These are phyloP conservation scores for Chrysoporthe austroafricana DNA, from an alignment of 2,329 filamentous ascomycete species.

Conservation along the genomic window DNA sequence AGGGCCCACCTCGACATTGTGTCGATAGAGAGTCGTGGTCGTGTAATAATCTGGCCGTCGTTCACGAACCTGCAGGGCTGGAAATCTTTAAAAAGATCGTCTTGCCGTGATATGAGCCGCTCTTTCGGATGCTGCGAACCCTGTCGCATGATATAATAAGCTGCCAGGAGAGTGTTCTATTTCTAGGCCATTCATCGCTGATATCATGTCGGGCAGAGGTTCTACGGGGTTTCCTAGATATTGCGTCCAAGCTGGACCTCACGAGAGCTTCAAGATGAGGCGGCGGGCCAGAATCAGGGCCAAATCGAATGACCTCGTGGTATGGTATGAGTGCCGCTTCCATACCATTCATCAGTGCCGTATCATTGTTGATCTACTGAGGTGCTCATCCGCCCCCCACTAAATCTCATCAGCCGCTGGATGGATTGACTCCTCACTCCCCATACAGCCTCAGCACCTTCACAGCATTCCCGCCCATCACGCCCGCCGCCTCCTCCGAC, in stretches of 20 bases:
- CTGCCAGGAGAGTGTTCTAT: not conserved
- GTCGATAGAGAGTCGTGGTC: too few species aligned
- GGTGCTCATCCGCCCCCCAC: too few species aligned
- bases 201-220: not conserved
- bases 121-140: too few species aligned
- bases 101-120: too few species aligned
- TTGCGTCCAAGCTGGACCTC: not conserved
- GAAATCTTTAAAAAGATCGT: too few species aligned
- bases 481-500: slow-evolving; percentile 31
- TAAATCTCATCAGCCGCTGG: too few species aligned
- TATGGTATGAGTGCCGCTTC: not conserved
- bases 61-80: too few species aligned
- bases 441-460: slow-evolving; percentile 34
- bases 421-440: slow-evolving; percentile 21
- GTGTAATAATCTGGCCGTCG: too few species aligned
- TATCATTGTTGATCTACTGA: not conserved
- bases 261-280: not conserved
- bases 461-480: slow-evolving; percentile 38
- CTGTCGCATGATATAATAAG: not conserved
- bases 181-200: not conserved
- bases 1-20: not conserved
- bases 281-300: not conserved
- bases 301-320: not conserved
- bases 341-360: not conserved
- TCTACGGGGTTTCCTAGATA: not conserved